Base-by-base conservation (phyloP, 1,284 basidiomycete species). In the Pisolithus thermaeus region DNA sequence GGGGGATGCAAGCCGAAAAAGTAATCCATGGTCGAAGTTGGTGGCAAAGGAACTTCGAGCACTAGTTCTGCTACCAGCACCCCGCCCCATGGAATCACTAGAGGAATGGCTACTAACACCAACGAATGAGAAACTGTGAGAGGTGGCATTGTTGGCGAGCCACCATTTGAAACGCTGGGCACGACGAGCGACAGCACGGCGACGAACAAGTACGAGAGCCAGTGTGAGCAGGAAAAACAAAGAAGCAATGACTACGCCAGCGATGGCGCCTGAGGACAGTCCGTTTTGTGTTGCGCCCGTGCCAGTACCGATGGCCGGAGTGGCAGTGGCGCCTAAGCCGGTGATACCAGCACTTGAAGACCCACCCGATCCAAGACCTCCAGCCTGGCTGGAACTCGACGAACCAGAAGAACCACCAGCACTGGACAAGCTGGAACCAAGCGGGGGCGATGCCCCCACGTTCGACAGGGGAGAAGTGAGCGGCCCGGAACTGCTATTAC, bases 31-130 rank as follows among this genome's bases (percentile, higher is more conserved):
- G 51, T 77, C 76, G 54, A 70, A 72, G 35, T 64, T 69, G 36
- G 75, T 76, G 20, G 69, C 75, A 53, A 77, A 77, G 62, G 74
- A 77, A 56, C 74, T 77, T 36, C 74, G 69, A 2, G 65, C 55
- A 35, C 70, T 71, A 37, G 47, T 30, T 45, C 56, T 54, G 38
- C 11, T 20, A 2, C 28, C 20, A 12, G 22, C 18, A 46, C 49
- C 54, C 16, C 30, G 20, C 14, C 43, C 37, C 1, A 37, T 16
- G 20, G 52, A 36, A 40, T 53, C 51, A 32, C 37, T 52, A 49
- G 22, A 20, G 3, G 30, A 18, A 14, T 22, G 3, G 42, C 36
- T 46, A 40, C 43, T 40, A 27, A 23, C 38, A 20, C 23, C 56
- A 18, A 40, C 11, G 32, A 53, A 14, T 18, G 53, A 49, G 18